Conservation (phyloP, 306 rosid species). For the Fragaria iinumae region DNA sequence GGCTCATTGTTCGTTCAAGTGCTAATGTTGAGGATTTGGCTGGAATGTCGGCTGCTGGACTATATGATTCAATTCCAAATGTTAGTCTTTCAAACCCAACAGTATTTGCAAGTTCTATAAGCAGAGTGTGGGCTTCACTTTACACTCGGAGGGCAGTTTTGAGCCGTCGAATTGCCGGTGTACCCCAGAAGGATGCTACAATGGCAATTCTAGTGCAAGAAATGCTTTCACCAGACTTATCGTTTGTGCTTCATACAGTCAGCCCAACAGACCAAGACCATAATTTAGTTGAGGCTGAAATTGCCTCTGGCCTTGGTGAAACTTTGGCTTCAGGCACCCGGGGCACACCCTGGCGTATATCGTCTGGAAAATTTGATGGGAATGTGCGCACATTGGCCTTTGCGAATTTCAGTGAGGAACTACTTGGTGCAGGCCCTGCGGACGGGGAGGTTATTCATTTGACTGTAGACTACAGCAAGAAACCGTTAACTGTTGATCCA, state of each 20-base stretch:
- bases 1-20: conserved; percentile 88
- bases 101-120: conserved; percentile 60
- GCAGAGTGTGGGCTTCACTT: conserved; percentile 89
- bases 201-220: conserved; percentile 95
- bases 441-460: conserved; percentile 81
- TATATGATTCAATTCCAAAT: conserved; percentile 91
- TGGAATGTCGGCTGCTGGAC: conserved; percentile 98
- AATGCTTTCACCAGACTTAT: conserved; percentile 93
- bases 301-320: conserved; percentile 95
- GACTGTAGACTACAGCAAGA: conserved; percentile 91
- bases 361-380: conserved; percentile 83
- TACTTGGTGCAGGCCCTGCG: conserved; percentile 71
- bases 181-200: conserved; percentile 76
- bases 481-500: conserved; percentile 69
- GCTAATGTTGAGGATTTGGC: conserved; percentile 97
- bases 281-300: conserved; percentile 81
- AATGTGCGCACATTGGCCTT: conserved; percentile 67
- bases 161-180: conserved; percentile 81
- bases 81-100: conserved; percentile 74
- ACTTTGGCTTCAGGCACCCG: conserved; percentile 93
- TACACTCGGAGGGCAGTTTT: conserved; percentile 87
- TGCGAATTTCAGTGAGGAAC: conserved; percentile 92
- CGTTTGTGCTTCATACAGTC: conserved; percentile 82
- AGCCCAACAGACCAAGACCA: conserved; percentile 73
- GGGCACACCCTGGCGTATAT: conserved; percentile 93